Evolutionary conservation across 257 asterid genomes (phyloP).

Genomic region (Ocimum tenuiflorum): DNA sequence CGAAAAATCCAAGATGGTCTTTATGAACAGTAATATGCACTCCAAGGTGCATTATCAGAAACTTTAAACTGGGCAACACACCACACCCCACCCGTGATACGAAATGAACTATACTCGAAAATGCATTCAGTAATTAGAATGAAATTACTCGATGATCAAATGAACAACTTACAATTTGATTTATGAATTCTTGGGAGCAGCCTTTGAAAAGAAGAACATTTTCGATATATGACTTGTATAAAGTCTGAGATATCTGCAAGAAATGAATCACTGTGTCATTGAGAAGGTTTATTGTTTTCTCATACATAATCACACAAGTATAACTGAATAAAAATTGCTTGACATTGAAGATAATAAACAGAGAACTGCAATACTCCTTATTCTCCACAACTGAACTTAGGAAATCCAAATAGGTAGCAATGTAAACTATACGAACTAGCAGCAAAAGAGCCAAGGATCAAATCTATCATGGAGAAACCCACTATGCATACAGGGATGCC

Average conservation of each 20-base stretch:
- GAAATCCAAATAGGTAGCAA: neutral
- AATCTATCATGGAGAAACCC: too few species aligned
- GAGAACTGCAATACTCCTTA: neutral
- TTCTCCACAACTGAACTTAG: neutral
- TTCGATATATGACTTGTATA: constrained; percentile 60
- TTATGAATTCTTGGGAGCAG: constrained; percentile 77
- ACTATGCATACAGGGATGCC: too few species aligned
- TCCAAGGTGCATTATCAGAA: too few species aligned
- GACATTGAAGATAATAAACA: neutral
- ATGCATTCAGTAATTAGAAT: neutral
- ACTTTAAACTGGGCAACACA: neutral
- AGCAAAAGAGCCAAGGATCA: neutral
- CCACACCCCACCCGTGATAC: neutral
- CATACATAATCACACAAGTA: neutral
- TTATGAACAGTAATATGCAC: too few species aligned
- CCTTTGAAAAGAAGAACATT: constrained; percentile 63
- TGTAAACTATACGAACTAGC: neutral
- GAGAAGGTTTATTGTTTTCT: neutral
- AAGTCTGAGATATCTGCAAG: constrained; percentile 69
- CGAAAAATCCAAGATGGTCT: neutral
- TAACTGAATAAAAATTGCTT: neutral
- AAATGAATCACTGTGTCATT: constrained; percentile 15
- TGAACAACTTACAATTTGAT: constrained; percentile 63
- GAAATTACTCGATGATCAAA: neutral
- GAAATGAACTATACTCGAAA: neutral